Evolutionary conservation across 208 protist genomes (phyloP).

Genomic region (Trypanosoma conorhini): DNA sequence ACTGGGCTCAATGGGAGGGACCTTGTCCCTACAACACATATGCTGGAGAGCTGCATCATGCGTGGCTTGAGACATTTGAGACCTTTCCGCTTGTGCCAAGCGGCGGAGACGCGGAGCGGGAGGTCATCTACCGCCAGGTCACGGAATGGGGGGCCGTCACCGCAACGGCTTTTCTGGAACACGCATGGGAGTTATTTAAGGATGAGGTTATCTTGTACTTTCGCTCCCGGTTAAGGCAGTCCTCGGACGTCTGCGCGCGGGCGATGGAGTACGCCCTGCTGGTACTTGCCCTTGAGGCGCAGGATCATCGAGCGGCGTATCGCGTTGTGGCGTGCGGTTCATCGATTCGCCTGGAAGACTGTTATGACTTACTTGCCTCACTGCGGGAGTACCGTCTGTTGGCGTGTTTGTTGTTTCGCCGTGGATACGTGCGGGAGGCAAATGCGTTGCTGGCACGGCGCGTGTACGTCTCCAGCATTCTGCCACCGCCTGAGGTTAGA

Average conservation of each 20-base stretch:
- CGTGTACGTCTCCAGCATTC: constrained; percentile 37
- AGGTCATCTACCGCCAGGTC: constrained; percentile 35
- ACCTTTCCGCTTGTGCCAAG: constrained; percentile 40
- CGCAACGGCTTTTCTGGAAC: constrained; percentile 38
- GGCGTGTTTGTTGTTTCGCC: constrained; percentile 59
- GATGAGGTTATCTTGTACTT: constrained; percentile 46
- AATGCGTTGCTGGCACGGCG: constrained; percentile 23
- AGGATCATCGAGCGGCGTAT: constrained; percentile 60
- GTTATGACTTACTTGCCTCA: constrained; percentile 53
- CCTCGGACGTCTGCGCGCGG: constrained; percentile 28
- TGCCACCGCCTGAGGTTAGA: constrained; percentile 1
- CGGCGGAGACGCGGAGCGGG: neutral
- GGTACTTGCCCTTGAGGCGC: constrained; percentile 62
- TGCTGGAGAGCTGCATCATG: constrained; percentile 34
- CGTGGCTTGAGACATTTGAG: constrained; percentile 52
- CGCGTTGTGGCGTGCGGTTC: constrained; percentile 33
- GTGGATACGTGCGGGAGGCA: constrained; percentile 34
- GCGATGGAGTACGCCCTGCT: constrained; percentile 70
- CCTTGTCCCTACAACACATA: constrained; percentile 44
- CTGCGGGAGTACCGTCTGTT: constrained; percentile 68
- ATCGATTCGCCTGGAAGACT: constrained; percentile 54
- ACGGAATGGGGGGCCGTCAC: constrained; percentile 34
- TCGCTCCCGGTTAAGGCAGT: constrained; percentile 31
- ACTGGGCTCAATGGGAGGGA: constrained; percentile 37
- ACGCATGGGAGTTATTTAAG: constrained; percentile 51